Evolutionary conservation across 345 rosid species (phyloP).

Genomic region (Adansonia digitata): DNA sequence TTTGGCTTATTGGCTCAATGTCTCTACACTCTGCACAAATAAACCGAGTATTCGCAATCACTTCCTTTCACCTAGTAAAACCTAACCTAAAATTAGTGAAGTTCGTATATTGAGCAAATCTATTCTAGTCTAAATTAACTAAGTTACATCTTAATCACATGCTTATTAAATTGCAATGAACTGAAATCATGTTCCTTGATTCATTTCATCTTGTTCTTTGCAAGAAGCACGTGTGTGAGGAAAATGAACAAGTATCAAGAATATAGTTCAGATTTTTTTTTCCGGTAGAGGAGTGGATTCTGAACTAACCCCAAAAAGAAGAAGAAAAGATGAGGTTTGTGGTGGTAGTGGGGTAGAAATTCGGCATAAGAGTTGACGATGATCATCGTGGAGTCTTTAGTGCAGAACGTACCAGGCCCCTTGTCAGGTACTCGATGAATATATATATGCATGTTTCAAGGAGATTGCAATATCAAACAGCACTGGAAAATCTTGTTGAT

Average conservation of each 20-base stretch:
- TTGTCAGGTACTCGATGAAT: background rate
- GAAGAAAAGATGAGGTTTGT: background rate
- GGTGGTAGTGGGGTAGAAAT: background rate
- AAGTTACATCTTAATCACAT: background rate
- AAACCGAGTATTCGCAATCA: background rate
- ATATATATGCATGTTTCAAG: background rate
- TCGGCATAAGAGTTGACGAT: conserved; percentile 4
- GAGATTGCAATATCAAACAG: background rate
- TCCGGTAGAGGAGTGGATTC: background rate
- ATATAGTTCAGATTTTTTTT: background rate
- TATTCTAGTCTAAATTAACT: too few relatives aligned
- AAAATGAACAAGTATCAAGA: background rate
- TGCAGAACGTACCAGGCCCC: background rate
- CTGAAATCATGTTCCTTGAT: background rate
- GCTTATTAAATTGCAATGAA: too few relatives aligned
- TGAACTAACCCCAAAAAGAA: background rate
- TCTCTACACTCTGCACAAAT: background rate
- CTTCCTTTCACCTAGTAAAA: background rate
- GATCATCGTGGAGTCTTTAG: too few relatives aligned
- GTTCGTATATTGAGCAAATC: too few relatives aligned
- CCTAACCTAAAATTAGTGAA: background rate
- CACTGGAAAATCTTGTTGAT: background rate
- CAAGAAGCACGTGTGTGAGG: background rate
- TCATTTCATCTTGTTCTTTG: background rate
- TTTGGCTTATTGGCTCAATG: background rate